Percentiles rank a stretch among this genome's conserved stretches.
These are phyloP conservation scores for Penicillium steckii DNA, from an alignment of 495 filamentous ascomycete species.

Conservation along the genomic window DNA sequence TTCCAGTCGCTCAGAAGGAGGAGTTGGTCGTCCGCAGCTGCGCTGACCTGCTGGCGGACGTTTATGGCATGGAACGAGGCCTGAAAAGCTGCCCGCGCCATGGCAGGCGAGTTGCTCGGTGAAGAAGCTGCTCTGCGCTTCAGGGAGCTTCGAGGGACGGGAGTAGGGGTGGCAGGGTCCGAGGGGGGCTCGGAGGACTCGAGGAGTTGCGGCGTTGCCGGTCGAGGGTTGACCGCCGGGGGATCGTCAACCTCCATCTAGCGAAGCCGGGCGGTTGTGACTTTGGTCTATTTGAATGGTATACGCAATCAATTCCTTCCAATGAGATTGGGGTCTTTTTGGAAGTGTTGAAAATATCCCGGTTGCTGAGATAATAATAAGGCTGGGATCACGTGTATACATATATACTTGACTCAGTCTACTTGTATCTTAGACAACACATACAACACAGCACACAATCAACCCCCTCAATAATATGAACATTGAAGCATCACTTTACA, in stretches of 20 bases:
- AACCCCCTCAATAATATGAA: not conserved
- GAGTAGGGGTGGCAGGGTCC: not conserved
- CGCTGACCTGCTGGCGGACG: slow-evolving; percentile 1
- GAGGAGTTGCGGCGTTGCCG: not conserved
- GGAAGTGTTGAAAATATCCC: not conserved
- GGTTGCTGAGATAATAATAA: not conserved
- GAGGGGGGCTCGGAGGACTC: not conserved
- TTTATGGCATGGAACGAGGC: not conserved
- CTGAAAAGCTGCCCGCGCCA: not conserved
- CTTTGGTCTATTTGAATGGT: not conserved
- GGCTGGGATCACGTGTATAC: not conserved
- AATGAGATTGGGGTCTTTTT: too few species aligned
- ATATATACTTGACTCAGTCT: not conserved
- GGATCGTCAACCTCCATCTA: not conserved
- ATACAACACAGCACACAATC: not conserved
- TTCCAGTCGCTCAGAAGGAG: not conserved
- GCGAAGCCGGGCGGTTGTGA: not conserved
- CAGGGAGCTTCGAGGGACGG: not conserved
- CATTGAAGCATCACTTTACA: not conserved
- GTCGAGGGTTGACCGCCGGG: not conserved
- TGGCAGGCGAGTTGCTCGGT: not conserved
- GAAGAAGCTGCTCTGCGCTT: not conserved
- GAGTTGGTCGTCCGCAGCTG: slow-evolving; percentile 1
- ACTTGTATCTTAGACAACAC: not conserved
- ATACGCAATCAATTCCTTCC: not conserved